phyloP scores from a whole-genome alignment of 352 stramenopile genomes.

The Pythium phragmiticola region DNA sequence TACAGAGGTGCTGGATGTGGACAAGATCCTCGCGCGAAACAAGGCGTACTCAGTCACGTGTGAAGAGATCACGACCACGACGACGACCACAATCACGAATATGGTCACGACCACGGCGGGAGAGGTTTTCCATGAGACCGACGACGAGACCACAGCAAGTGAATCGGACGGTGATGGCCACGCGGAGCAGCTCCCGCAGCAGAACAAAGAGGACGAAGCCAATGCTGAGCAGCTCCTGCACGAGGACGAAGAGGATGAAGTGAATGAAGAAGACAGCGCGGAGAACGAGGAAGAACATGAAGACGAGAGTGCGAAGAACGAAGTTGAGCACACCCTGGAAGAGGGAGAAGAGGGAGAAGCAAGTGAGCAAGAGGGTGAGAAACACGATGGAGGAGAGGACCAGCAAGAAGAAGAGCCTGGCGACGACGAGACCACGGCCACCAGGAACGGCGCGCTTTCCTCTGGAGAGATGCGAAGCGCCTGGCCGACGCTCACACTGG shows the following conservation, averaged over 20 bases:
- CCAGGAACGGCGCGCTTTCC: background rate
- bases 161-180: background rate
- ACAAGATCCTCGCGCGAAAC: background rate
- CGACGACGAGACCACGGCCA: background rate
- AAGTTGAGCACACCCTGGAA: background rate
- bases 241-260: background rate
- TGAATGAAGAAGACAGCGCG: no score
- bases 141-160: background rate
- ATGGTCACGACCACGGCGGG: background rate
- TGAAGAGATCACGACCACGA: slow-evolving; percentile 2
- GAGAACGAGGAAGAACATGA: no score
- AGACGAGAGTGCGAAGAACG: background rate
- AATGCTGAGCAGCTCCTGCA: no score
- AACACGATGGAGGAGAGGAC: no score
- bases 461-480: background rate
- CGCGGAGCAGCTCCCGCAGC: background rate
- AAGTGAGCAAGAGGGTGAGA: no score
- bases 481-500: background rate
- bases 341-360: background rate
- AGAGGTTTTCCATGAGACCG: background rate
- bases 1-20: background rate
- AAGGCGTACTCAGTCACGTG: background rate
- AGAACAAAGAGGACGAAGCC: no score
- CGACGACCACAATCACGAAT: background rate
- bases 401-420: no score